A percentile compares a stretch with the other conserved stretches of the same genome.
Evolutionary conservation across 2,329 filamentous ascomycete genomes (phyloP).

Genomic region (Clarireedia sp.): DNA sequence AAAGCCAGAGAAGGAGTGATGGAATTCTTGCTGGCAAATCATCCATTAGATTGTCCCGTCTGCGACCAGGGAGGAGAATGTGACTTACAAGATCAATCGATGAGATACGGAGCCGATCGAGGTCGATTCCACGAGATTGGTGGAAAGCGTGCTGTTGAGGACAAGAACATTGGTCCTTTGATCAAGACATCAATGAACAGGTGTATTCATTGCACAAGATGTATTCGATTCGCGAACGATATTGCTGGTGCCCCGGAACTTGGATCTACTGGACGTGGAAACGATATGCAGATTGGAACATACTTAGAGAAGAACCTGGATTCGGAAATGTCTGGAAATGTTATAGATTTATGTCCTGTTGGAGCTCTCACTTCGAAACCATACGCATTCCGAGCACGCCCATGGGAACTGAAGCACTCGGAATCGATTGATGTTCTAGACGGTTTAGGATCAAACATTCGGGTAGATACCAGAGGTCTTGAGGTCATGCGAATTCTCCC

Average conservation of each 20-base stretch:
- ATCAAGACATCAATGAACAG: slow-evolving; percentile 99
- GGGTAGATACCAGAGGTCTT: slow-evolving; percentile 84
- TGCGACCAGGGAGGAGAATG: slow-evolving; percentile 99
- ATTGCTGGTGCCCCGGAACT: slow-evolving; percentile 92
- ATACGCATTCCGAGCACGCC: slow-evolving; percentile 91
- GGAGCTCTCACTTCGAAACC: slow-evolving; percentile 95
- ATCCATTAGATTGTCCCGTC: slow-evolving; percentile 91
- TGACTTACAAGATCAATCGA: slow-evolving; percentile 98
- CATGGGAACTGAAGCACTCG: slow-evolving; percentile 94
- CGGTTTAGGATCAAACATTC: slow-evolving; percentile 86
- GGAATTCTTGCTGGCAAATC: slow-evolving; percentile 96
- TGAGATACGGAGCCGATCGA: slow-evolving; percentile 94
- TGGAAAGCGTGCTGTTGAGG: slow-evolving; percentile 95
- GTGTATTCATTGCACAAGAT: slow-evolving; percentile 98
- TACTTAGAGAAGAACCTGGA: slow-evolving; percentile 93
- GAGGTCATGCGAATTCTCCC: slow-evolving; percentile 95
- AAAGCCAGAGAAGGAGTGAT: slow-evolving; percentile 98
- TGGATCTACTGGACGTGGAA: slow-evolving; percentile 88
- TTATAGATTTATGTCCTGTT: slow-evolving; percentile 96
- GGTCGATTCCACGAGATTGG: slow-evolving; percentile 93
- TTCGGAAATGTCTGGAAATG: slow-evolving; percentile 90
- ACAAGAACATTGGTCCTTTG: slow-evolving; percentile 97
- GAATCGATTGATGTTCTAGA: slow-evolving; percentile 95
- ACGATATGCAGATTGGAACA: slow-evolving; percentile 95
- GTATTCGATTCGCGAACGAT: slow-evolving; percentile 96